These are phyloP conservation scores for Roridomyces roridus DNA, from an alignment of 768 basidiomycete genomes.

Conservation along the genomic window DNA sequence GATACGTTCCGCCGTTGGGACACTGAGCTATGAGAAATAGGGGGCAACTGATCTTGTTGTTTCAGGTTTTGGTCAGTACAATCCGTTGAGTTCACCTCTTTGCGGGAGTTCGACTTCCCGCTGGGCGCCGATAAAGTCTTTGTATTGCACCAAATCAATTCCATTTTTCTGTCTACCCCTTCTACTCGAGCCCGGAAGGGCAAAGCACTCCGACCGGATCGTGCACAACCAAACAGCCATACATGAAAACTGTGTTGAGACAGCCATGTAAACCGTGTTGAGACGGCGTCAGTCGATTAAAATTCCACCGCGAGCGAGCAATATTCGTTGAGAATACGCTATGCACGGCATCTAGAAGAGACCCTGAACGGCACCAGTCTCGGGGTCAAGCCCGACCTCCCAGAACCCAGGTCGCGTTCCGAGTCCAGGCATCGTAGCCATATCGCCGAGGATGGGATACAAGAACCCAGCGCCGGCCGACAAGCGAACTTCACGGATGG, in stretches of 20 bases:
- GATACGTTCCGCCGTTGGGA: too few species aligned
- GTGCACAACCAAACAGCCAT: conserved; percentile 1
- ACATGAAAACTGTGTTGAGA: conserved; percentile 20
- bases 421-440: conserved; percentile 98
- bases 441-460: conserved; percentile 94
- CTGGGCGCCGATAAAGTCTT: conserved; percentile 4
- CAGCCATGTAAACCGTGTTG: conserved; percentile 18
- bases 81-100: neutral
- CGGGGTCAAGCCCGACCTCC: conserved; percentile 84
- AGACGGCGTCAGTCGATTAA: conserved; percentile 23
- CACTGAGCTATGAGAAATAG: too few species aligned
- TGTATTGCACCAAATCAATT: too few species aligned
- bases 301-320: conserved; percentile 8
- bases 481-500: conserved; percentile 85
- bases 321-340: conserved; percentile 32
- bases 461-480: conserved; percentile 96
- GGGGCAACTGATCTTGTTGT: too few species aligned
- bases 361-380: conserved; percentile 83
- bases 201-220: conserved; percentile 9
- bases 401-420: conserved; percentile 93
- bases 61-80: too few species aligned
- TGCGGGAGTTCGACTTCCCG: conserved; percentile 19
- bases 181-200: too few species aligned
- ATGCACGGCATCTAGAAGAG: conserved; percentile 66
- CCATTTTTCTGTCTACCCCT: too few species aligned